Conservation (phyloP, 345 rosid genomes). For the Combretum micranthum region DNA sequence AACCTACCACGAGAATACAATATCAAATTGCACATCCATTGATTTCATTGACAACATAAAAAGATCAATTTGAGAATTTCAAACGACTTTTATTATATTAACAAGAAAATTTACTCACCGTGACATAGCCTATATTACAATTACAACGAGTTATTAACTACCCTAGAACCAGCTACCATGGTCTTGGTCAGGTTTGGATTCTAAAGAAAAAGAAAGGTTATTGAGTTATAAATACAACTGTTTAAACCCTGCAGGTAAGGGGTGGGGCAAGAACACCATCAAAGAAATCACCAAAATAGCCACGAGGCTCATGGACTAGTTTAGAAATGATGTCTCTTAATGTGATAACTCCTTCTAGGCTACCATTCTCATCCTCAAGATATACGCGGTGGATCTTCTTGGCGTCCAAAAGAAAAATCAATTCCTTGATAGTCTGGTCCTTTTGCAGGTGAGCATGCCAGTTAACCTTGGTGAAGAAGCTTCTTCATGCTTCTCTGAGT, state of each 20-base stretch:
- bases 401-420: slow-evolving; percentile 61
- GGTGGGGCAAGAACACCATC: slow-evolving; percentile 85
- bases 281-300: slow-evolving; percentile 96
- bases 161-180: too few species aligned
- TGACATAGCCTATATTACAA: too few species aligned
- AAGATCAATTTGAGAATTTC: too few species aligned
- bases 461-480: slow-evolving; percentile 44
- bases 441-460: slow-evolving; percentile 73
- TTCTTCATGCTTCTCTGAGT: slow-evolving; percentile 50
- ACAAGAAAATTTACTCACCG: too few species aligned
- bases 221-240: background rate
- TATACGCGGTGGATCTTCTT: slow-evolving; percentile 72
- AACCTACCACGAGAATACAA: too few species aligned
- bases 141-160: too few species aligned
- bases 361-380: slow-evolving; percentile 69
- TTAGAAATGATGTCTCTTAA: slow-evolving; percentile 83
- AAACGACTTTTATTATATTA: too few species aligned
- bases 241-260: slow-evolving; percentile 56
- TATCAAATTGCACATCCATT: too few species aligned
- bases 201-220: too few species aligned
- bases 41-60: too few species aligned
- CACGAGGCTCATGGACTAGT: slow-evolving; percentile 92
- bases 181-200: too few species aligned
- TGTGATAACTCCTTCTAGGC: slow-evolving; percentile 87
- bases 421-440: slow-evolving; percentile 54